Conservation (phyloP, 805 yeast genomes). For the Kuraishia cidri region DNA sequence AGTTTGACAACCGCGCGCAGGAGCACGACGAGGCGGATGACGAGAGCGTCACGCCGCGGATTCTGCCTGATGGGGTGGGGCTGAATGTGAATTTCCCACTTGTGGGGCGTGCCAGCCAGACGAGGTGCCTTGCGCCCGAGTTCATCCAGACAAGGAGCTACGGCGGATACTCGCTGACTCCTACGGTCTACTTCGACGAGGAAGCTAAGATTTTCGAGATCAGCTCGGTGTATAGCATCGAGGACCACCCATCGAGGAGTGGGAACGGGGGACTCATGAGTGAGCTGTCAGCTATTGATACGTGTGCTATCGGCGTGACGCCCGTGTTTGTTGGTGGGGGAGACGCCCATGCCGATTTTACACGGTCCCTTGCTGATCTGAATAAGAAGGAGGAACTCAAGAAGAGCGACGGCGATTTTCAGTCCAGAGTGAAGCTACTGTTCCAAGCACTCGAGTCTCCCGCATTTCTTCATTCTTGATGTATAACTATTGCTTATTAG, state of each 20-base stretch:
- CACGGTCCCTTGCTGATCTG: no score
- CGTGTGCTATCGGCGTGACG: conserved; percentile 3
- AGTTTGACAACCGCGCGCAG: conserved; percentile 1
- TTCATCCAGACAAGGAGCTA: conserved; percentile 35
- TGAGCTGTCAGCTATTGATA: background rate
- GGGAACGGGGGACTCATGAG: no score
- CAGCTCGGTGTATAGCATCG: background rate
- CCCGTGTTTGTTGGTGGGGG: background rate
- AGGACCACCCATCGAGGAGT: background rate
- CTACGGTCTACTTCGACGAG: conserved; percentile 7
- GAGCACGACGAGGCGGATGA: conserved; percentile 3
- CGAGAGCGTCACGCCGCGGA: conserved; percentile 10
- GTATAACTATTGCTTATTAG: no score
- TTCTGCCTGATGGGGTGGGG: conserved; percentile 37
- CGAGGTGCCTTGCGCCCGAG: conserved; percentile 28
- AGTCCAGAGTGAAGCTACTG: no score
- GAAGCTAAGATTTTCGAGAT: background rate
- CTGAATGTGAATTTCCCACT: conserved; percentile 37
- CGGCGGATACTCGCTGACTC: conserved; percentile 22
- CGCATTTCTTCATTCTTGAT: no score
- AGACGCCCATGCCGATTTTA: no score
- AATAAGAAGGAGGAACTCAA: no score
- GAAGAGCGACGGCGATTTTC: no score
- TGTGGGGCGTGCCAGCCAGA: conserved; percentile 24
- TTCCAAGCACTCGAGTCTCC: no score